Evolutionary conservation across 1,139 yeast species (phyloP).

Genomic region (Geotrichum carabidarum): DNA sequence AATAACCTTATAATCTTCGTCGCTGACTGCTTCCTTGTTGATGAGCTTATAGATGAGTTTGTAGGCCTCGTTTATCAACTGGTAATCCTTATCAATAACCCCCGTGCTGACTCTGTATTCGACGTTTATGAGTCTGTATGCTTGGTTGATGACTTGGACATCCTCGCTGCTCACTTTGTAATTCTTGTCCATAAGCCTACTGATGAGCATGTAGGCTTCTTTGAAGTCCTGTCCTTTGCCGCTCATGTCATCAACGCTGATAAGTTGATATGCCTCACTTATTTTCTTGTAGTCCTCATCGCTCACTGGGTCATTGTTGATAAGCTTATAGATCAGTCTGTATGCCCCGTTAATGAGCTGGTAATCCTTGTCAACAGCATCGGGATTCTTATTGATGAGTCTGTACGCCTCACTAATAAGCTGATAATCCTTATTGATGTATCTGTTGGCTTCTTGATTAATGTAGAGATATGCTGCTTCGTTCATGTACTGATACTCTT

Average conservation of each 20-base stretch:
- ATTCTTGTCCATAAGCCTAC: neutral
- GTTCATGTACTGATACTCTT: conserved; percentile 1
- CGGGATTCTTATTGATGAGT: no score
- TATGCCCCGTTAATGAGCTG: no score
- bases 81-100: no score
- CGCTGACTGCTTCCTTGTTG: neutral
- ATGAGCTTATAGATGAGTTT: neutral
- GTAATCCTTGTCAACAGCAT: no score
- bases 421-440: neutral
- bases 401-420: neutral
- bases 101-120: no score
- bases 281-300: no score
- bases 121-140: no score
- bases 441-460: neutral
- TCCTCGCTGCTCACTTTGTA: neutral
- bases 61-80: neutral
- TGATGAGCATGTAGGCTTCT: neutral
- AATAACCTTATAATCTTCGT: no score
- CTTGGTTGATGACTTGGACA: no score
- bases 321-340: neutral
- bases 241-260: no score
- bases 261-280: no score
- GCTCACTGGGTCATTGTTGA: neutral
- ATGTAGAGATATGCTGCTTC: conserved; percentile 5
- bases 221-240: no score